Base-by-base conservation (phyloP, 306 rosid genomes). In the Pachyrhizus erosus region DNA sequence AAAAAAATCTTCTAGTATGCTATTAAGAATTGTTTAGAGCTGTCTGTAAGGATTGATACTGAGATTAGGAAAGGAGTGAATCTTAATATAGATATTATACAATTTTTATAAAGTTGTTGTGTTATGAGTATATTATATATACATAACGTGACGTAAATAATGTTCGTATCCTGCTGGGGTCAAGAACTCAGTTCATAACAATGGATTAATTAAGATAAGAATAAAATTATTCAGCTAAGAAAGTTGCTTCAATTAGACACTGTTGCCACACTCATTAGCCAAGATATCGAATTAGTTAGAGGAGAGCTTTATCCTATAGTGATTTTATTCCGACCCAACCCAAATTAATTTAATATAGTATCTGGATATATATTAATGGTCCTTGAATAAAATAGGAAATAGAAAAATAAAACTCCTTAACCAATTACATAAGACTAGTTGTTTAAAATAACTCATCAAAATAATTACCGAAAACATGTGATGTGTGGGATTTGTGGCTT, bases 131-230 rank as follows among this genome's bases (percentile, higher is more conserved):
- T 77, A 84, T 76, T 89, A 49, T 77, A 87, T 85, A 86, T 89
- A 92, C 85, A 70, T 85, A 88, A 90, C 86, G 90, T 88, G 97
- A 84, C 82, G 68, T 69, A 66, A 87, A 90, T 84, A 79, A 90
- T 93, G 71, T 87, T 71, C 82, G 80, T 86, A 84, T 84, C 42
- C 70, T 62, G 37, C 45, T 64, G 55, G 73, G 82, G 31, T 87
- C 79, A 82, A 76, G 33, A 31, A 39, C 74, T 80, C 69, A 9
- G 18, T 84, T 65, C 55, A 57, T 15, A 57, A 34, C 69, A 49
- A 60, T 52, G 70, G 60, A n/a, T 24, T 17, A 52, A 65, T 29
- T 9, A 20, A 80, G 48, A 18, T 46, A 61, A 48, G 61, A 71
- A 77, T 42, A 42, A 27, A 40, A 42, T 43, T 45, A 84, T 66